Evolutionary conservation across 2,329 filamentous ascomycete species (phyloP).

Genomic region (Fusarium ramigenum): DNA sequence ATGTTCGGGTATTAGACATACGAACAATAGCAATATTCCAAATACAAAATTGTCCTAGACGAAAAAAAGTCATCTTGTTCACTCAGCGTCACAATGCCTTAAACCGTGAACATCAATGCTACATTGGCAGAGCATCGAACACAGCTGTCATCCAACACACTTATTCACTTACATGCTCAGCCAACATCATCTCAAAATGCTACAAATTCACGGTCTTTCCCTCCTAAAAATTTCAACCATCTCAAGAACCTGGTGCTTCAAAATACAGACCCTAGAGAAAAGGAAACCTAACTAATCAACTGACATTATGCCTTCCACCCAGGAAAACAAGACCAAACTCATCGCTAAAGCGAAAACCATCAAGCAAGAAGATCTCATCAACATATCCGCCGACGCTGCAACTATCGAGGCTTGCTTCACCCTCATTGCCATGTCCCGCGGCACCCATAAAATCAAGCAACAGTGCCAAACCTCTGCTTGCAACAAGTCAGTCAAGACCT

Average conservation of each 20-base stretch:
- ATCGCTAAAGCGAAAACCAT: background rate
- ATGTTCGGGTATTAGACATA: background rate
- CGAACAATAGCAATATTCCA: fast-evolving
- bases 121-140: background rate
- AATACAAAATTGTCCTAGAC: background rate
- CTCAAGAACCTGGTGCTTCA: background rate
- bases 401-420: background rate
- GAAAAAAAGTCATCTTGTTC: background rate
- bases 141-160: background rate
- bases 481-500: background rate
- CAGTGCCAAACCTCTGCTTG: background rate
- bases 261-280: background rate
- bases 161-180: background rate
- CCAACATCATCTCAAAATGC: background rate
- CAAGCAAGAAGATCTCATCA: background rate
- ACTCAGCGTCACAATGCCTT: background rate
- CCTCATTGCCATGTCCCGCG: background rate
- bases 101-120: background rate
- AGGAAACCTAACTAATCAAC: background rate
- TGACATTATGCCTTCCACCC: background rate
- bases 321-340: background rate
- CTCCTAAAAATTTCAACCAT: background rate
- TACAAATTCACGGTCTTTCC: background rate
- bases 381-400: background rate
- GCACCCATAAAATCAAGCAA: background rate